Evolutionary conservation across 352 stramenopile genomes (phyloP).

Genomic region (Plasmopara viticola): DNA sequence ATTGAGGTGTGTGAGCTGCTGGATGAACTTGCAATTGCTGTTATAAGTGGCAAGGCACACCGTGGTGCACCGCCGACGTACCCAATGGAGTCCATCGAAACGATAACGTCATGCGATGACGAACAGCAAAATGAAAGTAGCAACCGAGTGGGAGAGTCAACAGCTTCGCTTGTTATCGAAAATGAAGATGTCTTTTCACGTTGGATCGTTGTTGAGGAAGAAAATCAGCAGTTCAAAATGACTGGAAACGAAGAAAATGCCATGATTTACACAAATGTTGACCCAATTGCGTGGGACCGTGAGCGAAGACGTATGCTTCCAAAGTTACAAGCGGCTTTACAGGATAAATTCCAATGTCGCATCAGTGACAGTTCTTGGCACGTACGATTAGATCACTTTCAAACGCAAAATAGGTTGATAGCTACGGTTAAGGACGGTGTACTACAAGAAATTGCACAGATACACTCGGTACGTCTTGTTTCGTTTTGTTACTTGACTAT

Average conservation of each 20-base stretch:
- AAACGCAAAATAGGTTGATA: slow-evolving; percentile 19
- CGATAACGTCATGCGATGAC: slow-evolving; percentile 32
- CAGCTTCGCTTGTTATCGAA: slow-evolving; percentile 17
- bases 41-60: slow-evolving; percentile 17
- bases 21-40: slow-evolving; percentile 35
- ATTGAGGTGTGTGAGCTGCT: slow-evolving; percentile 53
- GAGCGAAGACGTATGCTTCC: slow-evolving; percentile 35
- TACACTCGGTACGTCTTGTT: slow-evolving; percentile 17
- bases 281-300: slow-evolving; percentile 31
- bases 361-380: slow-evolving; percentile 24
- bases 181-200: slow-evolving; percentile 30
- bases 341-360: slow-evolving; percentile 14
- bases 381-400: slow-evolving; percentile 25
- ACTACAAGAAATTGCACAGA: slow-evolving; percentile 14
- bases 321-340: slow-evolving; percentile 25
- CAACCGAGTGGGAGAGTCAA: slow-evolving; percentile 25
- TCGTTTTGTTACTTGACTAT: not conserved
- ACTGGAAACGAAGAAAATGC: slow-evolving; percentile 9
- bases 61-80: slow-evolving; percentile 25
- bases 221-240: slow-evolving; percentile 4
- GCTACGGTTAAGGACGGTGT: slow-evolving; percentile 8
- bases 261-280: slow-evolving; percentile 41
- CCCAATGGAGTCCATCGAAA: slow-evolving; percentile 36
- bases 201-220: slow-evolving; percentile 42
- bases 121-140: slow-evolving; percentile 8